Evolutionary conservation across 1,139 yeast genomes (phyloP).

Genomic region (Geotrichum aggregatum): DNA sequence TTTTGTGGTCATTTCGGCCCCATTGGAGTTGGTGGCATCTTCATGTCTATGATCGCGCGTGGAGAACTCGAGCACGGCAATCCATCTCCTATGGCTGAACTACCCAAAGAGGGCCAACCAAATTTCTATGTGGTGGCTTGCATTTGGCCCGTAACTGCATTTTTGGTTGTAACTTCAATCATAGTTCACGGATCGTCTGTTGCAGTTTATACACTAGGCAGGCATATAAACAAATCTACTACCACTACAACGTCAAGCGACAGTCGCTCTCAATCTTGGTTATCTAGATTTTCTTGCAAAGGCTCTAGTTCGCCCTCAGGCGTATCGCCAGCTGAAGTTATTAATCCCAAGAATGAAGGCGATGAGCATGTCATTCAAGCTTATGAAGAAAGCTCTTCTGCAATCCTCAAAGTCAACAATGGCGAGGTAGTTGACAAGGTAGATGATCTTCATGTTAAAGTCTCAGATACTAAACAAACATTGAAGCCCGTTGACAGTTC

Average conservation of each 20-base stretch:
- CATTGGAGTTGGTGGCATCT: slow-evolving; percentile 95
- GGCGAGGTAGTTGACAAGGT: too few relatives aligned
- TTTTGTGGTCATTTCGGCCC: slow-evolving; percentile 98
- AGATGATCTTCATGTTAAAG: too few relatives aligned
- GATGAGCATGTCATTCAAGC: too few relatives aligned
- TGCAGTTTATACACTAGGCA: slow-evolving; percentile 86
- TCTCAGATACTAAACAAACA: too few relatives aligned
- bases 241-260: slow-evolving; percentile 76
- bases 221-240: slow-evolving; percentile 84
- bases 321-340: too few relatives aligned
- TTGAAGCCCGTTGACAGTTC: too few relatives aligned
- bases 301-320: too few relatives aligned
- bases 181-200: slow-evolving; percentile 95
- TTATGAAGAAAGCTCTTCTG: too few relatives aligned
- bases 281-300: slow-evolving; percentile 76
- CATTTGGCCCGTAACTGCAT: slow-evolving; percentile 89
- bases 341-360: too few relatives aligned
- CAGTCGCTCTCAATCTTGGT: slow-evolving; percentile 72
- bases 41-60: slow-evolving; percentile 81
- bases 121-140: slow-evolving; percentile 67
- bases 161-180: slow-evolving; percentile 79
- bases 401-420: too few relatives aligned
- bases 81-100: slow-evolving; percentile 52
- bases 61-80: slow-evolving; percentile 67
- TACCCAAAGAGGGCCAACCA: slow-evolving; percentile 53